A percentile compares a stretch with the other conserved stretches of the same genome.
Evolutionary conservation across 306 rosid species (phyloP).

Genomic region (Macrotyloma uniflorum): DNA sequence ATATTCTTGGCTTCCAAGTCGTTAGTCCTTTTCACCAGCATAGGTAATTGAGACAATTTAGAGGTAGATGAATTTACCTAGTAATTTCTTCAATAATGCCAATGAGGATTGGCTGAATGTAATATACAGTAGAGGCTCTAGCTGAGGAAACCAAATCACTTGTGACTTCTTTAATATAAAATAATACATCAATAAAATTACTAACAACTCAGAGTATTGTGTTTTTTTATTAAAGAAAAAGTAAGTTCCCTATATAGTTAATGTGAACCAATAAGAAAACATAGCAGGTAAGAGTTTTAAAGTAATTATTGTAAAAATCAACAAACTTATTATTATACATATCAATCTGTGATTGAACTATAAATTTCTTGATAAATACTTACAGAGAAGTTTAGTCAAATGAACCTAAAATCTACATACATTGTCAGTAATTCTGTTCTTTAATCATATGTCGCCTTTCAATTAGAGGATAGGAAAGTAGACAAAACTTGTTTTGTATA

Average conservation of each 20-base stretch:
- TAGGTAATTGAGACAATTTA: constrained; percentile 26
- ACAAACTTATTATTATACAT: background rate
- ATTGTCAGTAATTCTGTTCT: background rate
- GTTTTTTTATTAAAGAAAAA: background rate
- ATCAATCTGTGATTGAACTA: background rate
- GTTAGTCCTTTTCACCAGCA: constrained; percentile 44
- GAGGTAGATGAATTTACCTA: background rate
- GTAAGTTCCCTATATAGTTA: too few relatives aligned
- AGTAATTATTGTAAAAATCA: background rate
- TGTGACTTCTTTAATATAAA: background rate
- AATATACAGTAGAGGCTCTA: background rate
- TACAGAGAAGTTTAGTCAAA: too few relatives aligned
- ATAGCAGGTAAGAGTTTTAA: background rate
- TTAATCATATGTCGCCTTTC: background rate
- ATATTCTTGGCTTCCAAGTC: constrained; percentile 40
- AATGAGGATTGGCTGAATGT: constrained; percentile 17
- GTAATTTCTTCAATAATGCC: constrained; percentile 23
- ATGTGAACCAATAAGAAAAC: background rate
- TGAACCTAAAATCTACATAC: too few relatives aligned
- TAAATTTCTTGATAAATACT: too few relatives aligned
- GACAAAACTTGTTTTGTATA: background rate
- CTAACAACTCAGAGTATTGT: background rate
- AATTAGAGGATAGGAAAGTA: background rate
- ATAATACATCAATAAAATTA: background rate
- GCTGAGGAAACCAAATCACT: background rate